Conservation (phyloP, 1,284 basidiomycete species). For the Ustilago cynodontis region DNA sequence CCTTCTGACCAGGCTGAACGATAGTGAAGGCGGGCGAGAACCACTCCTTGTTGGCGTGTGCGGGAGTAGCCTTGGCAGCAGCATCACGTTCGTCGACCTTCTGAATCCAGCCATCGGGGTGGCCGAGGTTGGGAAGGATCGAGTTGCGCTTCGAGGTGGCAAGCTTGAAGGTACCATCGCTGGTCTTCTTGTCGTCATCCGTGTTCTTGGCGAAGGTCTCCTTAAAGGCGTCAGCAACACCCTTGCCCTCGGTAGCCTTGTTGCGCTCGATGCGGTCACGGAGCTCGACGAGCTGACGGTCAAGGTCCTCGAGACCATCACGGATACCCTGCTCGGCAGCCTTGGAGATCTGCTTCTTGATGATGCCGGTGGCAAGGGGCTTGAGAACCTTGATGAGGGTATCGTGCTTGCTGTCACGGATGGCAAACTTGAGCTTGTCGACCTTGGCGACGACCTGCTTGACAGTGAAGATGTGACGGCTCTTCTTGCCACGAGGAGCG, state of each 20-base stretch:
- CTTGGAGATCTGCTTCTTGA: slow-evolving; percentile 91
- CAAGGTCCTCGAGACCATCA: slow-evolving; percentile 85
- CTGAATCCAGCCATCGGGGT: slow-evolving; percentile 80
- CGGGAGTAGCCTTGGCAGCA: slow-evolving; percentile 69
- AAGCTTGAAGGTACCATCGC: slow-evolving; percentile 61
- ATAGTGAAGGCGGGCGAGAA: slow-evolving; percentile 76
- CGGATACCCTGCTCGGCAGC: slow-evolving; percentile 82
- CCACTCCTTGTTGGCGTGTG: slow-evolving; percentile 75
- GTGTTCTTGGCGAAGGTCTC: slow-evolving; percentile 73
- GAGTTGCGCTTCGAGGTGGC: slow-evolving; percentile 64
- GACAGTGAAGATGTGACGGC: slow-evolving; percentile 79
- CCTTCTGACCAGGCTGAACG: slow-evolving; percentile 50
- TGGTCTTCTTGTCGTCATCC: slow-evolving; percentile 69
- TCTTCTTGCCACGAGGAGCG: slow-evolving; percentile 68
- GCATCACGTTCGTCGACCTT: slow-evolving; percentile 76
- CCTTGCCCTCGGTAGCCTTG: slow-evolving; percentile 54
- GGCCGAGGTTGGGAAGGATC: slow-evolving; percentile 73
- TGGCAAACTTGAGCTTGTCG: slow-evolving; percentile 86
- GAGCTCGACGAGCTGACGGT: slow-evolving; percentile 86
- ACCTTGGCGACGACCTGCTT: slow-evolving; percentile 83
- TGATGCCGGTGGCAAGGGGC: slow-evolving; percentile 72
- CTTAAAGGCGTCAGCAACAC: slow-evolving; percentile 74
- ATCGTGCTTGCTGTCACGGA: slow-evolving; percentile 91
- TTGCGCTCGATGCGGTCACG: slow-evolving; percentile 77
- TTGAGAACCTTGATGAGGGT: slow-evolving; percentile 85